Conservation (phyloP, 495 filamentous ascomycete genomes). For the Annulohypoxylon stygium region DNA sequence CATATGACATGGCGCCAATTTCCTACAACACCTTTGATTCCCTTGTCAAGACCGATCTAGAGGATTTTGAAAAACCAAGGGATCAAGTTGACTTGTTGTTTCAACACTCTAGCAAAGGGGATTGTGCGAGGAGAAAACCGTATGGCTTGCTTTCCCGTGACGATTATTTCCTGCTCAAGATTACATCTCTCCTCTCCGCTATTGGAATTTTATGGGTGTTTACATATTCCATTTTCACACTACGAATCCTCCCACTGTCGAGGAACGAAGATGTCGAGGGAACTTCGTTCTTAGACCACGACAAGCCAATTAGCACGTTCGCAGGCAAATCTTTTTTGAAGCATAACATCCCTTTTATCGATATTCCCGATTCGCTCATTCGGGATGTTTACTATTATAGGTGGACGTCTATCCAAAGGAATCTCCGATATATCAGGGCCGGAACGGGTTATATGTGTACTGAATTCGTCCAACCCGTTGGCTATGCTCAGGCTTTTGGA, state of each 20-base stretch:
- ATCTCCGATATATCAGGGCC: constrained; percentile 57
- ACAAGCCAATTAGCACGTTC: constrained; percentile 51
- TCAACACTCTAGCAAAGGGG: background rate
- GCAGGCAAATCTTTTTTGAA: constrained; percentile 49
- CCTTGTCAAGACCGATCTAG: background rate
- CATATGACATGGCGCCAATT: constrained; percentile 19
- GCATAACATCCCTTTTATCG: constrained; percentile 65
- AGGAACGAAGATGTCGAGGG: constrained; percentile 13
- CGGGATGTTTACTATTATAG: constrained; percentile 64
- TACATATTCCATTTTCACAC: constrained; percentile 10
- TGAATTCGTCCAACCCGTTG: constrained; percentile 59
- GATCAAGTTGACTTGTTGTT: constrained; percentile 8
- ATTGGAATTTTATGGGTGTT: constrained; percentile 35
- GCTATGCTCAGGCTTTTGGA: constrained; percentile 54
- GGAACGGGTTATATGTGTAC: constrained; percentile 61
- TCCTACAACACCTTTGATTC: constrained; percentile 34
- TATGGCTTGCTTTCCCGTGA: constrained; percentile 24
- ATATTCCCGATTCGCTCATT: constrained; percentile 58
- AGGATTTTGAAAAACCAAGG: background rate
- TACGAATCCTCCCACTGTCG: constrained; percentile 5
- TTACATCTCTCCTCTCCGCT: constrained; percentile 28
- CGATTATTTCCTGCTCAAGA: constrained; percentile 34
- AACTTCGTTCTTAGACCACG: constrained; percentile 52
- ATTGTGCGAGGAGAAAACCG: constrained; percentile 5
- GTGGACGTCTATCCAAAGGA: constrained; percentile 57